Evolutionary conservation across 2,329 filamentous ascomycete species (phyloP).

Genomic region (Akanthomyces uredinophilus): DNA sequence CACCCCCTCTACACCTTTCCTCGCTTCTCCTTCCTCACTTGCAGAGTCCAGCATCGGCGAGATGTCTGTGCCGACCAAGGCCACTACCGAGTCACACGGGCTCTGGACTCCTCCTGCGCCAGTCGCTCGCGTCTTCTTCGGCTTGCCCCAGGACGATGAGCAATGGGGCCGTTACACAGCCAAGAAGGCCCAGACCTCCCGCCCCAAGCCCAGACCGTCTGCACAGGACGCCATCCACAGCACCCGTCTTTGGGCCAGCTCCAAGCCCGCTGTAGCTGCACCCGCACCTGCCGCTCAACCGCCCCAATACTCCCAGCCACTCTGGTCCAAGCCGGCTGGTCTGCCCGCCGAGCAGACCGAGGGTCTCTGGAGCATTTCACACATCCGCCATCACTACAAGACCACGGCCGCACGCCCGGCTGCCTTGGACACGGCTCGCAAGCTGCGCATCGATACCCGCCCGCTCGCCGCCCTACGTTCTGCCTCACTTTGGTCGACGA

Average conservation of each 20-base stretch:
- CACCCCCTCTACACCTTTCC: conserved; percentile 15
- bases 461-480: conserved; percentile 28
- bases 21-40: conserved; percentile 14
- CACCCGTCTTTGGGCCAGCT: conserved; percentile 1
- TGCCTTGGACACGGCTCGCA: conserved; percentile 31
- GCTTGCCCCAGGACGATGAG: background rate
- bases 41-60: conserved; percentile 15
- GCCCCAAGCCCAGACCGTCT: conserved; percentile 3
- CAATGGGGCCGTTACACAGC: conserved; percentile 1
- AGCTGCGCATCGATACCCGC: conserved; percentile 26
- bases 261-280: background rate
- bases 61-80: conserved; percentile 10
- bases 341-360: conserved; percentile 12
- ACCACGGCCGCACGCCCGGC: conserved; percentile 29
- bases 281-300: background rate
- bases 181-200: background rate
- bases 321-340: conserved; percentile 2
- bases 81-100: conserved; percentile 13
- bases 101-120: conserved; percentile 7
- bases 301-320: background rate
- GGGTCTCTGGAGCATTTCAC: conserved; percentile 20
- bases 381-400: conserved; percentile 24
- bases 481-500: conserved; percentile 30
- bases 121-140: background rate
- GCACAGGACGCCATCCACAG: conserved; percentile 2